These are phyloP conservation scores for Odonthalia washingtoniensis DNA, from an alignment of 31 red algal genomes.

Conservation along the genomic window DNA sequence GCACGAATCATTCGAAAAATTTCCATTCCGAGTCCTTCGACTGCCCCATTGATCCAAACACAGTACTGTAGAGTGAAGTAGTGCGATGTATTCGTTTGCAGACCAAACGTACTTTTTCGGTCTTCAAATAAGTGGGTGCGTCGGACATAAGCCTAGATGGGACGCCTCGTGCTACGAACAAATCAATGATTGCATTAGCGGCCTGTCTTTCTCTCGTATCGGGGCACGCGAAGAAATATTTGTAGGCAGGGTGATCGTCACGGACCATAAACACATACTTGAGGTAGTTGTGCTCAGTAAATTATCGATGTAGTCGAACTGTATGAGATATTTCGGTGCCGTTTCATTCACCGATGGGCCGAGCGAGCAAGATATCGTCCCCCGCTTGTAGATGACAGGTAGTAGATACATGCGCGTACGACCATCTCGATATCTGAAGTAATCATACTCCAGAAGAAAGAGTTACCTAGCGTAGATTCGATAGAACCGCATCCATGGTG, in stretches of 20 bases:
- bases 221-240: not conserved
- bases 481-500: not conserved
- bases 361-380: not conserved
- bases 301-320: slow-evolving; percentile 20
- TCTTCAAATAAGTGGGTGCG: not conserved
- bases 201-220: not conserved
- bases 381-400: not conserved
- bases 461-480: not conserved
- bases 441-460: not conserved
- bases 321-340: slow-evolving; percentile 4
- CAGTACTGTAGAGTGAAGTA: not conserved
- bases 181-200: not conserved
- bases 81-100: not conserved
- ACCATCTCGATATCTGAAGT: not conserved
- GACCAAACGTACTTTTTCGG: not conserved
- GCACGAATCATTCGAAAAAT: not conserved
- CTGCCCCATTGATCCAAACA: not conserved
- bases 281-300: not conserved
- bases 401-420: not conserved
- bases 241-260: slow-evolving; percentile 9
- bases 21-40: not conserved
- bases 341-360: not conserved
- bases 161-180: not conserved
- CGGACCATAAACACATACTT: not conserved
- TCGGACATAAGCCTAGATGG: not conserved